These are phyloP conservation scores for Lentithecium fluviatile DNA, from an alignment of 495 filamentous ascomycete species.

Conservation along the genomic window DNA sequence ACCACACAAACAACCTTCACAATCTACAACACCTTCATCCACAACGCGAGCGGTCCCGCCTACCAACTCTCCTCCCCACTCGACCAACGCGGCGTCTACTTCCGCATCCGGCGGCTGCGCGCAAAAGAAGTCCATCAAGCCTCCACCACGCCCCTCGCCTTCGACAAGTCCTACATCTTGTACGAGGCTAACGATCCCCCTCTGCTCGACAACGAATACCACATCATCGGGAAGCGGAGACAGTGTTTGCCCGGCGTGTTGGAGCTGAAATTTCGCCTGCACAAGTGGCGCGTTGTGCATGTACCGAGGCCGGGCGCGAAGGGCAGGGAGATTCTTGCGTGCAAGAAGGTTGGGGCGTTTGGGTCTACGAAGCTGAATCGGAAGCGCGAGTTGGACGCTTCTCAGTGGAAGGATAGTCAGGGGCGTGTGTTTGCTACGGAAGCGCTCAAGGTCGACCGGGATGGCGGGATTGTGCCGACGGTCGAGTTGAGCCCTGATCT, in stretches of 20 bases:
- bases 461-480: constrained; percentile 3
- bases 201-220: constrained; percentile 4
- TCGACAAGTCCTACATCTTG: constrained; percentile 1
- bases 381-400: constrained; percentile 3
- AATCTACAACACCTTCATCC: constrained; percentile 26
- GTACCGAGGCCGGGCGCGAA: constrained; percentile 1
- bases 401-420: constrained; percentile 19
- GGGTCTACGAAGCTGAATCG: background rate
- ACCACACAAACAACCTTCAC: constrained; percentile 16
- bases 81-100: constrained; percentile 9
- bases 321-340: constrained; percentile 6
- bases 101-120: constrained; percentile 22
- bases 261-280: constrained; percentile 3
- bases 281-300: constrained; percentile 11
- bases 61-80: constrained; percentile 26
- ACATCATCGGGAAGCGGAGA: constrained; percentile 6
- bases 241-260: constrained; percentile 21
- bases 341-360: background rate
- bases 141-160: background rate
- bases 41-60: constrained; percentile 18
- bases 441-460: constrained; percentile 5
- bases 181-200: constrained; percentile 23
- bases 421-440: constrained; percentile 22
- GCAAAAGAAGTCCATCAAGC: constrained; percentile 9
- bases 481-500: constrained; percentile 12